Percentiles rank a stretch among this genome's conserved stretches.
These are phyloP conservation scores for Aurinia saxatilis DNA, from an alignment of 345 rosid species.

Conservation along the genomic window DNA sequence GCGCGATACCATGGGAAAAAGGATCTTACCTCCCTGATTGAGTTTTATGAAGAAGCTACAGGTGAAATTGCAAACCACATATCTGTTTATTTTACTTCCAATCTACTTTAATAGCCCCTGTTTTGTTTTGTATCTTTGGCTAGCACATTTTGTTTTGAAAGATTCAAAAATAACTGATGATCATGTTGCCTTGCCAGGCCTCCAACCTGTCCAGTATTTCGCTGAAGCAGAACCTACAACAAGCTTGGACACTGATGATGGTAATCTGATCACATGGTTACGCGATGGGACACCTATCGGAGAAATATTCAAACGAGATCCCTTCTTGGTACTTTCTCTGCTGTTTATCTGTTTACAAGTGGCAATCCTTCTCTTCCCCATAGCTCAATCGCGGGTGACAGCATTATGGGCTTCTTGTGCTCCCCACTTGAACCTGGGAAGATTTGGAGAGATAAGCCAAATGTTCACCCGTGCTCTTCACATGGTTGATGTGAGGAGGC, in stretches of 20 bases:
- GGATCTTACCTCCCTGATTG: conserved; percentile 48
- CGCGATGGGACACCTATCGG: conserved; percentile 30
- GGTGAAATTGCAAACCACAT: conserved; percentile 32
- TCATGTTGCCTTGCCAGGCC: conserved; percentile 3
- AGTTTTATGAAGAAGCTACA: conserved; percentile 64
- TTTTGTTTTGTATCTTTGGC: not conserved
- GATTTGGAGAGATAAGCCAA: conserved; percentile 84
- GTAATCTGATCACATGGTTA: conserved; percentile 27
- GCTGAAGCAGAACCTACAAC: conserved; percentile 31
- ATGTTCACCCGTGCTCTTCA: conserved; percentile 53
- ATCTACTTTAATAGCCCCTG: not conserved
- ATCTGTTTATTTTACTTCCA: not conserved
- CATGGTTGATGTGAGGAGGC: conserved; percentile 76
- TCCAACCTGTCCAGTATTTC: conserved; percentile 46
- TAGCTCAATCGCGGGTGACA: conserved; percentile 42
- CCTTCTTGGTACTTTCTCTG: conserved; percentile 46
- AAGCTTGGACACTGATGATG: not conserved
- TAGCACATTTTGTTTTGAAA: not conserved
- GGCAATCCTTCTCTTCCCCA: conserved; percentile 39
- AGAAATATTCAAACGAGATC: conserved; percentile 47
- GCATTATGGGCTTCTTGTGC: conserved; percentile 48
- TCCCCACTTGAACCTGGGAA: conserved; percentile 70
- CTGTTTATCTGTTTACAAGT: conserved; percentile 49
- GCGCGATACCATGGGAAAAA: conserved; percentile 54
- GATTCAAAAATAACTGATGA: not conserved